These are phyloP conservation scores for Mycena citricolor DNA, from an alignment of 1,284 basidiomycete genomes.

Conservation along the genomic window DNA sequence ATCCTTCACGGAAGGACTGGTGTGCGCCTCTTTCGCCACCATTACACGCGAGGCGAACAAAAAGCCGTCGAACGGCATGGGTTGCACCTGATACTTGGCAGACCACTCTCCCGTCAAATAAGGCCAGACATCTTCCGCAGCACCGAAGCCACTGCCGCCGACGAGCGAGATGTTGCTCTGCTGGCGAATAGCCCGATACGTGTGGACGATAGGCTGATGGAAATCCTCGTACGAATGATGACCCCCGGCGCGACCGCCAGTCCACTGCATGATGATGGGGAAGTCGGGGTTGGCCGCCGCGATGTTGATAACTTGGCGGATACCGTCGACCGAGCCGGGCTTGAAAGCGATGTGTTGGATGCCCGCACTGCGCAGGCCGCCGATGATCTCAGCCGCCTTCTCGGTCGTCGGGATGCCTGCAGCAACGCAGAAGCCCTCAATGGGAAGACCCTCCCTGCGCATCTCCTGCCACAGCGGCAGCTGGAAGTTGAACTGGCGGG, in stretches of 20 bases:
- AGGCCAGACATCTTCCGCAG: slow-evolving; percentile 94
- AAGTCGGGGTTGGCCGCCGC: slow-evolving; percentile 93
- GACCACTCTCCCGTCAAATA: slow-evolving; percentile 98
- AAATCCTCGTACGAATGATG: slow-evolving; percentile 99
- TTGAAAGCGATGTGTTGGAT: slow-evolving; percentile 98
- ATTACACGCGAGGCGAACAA: slow-evolving; percentile 95
- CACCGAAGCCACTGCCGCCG: slow-evolving; percentile 96
- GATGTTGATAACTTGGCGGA: slow-evolving; percentile 96
- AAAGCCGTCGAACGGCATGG: slow-evolving; percentile 99
- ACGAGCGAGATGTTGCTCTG: slow-evolving; percentile 89
- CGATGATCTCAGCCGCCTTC: slow-evolving; percentile 92
- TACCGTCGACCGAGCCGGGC: slow-evolving; percentile 95
- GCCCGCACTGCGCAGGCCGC: slow-evolving; percentile 71
- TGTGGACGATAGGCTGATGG: slow-evolving; percentile 92
- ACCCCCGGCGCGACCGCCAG: slow-evolving; percentile 97
- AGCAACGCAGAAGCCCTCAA: slow-evolving; percentile 98
- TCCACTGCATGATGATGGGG: slow-evolving; percentile 99
- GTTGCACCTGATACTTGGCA: slow-evolving; percentile 61
- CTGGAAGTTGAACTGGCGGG: slow-evolving; percentile 95
- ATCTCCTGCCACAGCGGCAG: slow-evolving; percentile 97
- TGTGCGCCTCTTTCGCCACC: slow-evolving; percentile 98
- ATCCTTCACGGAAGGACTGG: slow-evolving; percentile 91
- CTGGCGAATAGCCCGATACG: slow-evolving; percentile 88
- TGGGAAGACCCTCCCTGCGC: slow-evolving; percentile 90
- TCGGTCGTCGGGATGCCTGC: slow-evolving; percentile 93